Percentiles rank a stretch among this genome's conserved stretches.
phyloP scores from a whole-genome alignment of 345 rosid genomes.

The Cardamine occulta region DNA sequence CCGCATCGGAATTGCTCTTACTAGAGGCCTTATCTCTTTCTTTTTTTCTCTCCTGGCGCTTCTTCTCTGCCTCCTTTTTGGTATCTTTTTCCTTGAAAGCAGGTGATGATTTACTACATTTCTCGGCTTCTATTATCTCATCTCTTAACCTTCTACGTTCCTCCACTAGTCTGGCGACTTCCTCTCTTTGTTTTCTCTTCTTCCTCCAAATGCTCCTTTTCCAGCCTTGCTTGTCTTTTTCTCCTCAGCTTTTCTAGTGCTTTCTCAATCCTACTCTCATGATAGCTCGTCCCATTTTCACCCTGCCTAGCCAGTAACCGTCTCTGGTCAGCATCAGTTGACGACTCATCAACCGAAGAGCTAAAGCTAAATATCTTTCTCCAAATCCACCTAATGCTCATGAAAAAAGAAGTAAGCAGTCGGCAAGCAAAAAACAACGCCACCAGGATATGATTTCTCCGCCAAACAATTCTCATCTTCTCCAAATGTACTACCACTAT shows the following conservation, averaged over 20 bases:
- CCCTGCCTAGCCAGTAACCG: conserved; percentile 68
- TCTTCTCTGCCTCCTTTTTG: conserved; percentile 73
- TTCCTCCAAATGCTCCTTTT: conserved; percentile 83
- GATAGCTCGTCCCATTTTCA: conserved; percentile 62
- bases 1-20: conserved; percentile 89
- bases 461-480: conserved; percentile 81
- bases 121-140: conserved; percentile 78
- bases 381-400: conserved; percentile 92
- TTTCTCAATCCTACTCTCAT: conserved; percentile 83
- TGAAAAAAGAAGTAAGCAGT: conserved; percentile 71
- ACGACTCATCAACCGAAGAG: conserved; percentile 64
- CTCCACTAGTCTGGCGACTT: conserved; percentile 92
- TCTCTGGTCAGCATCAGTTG: conserved; percentile 64
- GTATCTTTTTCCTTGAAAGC: conserved; percentile 61
- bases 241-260: conserved; percentile 96
- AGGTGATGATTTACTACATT: conserved; percentile 51
- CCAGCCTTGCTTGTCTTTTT: conserved; percentile 94
- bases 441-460: conserved; percentile 78
- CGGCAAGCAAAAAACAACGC: conserved; percentile 69
- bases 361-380: conserved; percentile 87
- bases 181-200: conserved; percentile 98
- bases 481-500: conserved; percentile 61
- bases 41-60: conserved; percentile 81
- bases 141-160: conserved; percentile 88
- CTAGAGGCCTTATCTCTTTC: conserved; percentile 88